Base-by-base conservation (phyloP, 2,329 filamentous ascomycete genomes). In the Sphaceloma murrayae region DNA sequence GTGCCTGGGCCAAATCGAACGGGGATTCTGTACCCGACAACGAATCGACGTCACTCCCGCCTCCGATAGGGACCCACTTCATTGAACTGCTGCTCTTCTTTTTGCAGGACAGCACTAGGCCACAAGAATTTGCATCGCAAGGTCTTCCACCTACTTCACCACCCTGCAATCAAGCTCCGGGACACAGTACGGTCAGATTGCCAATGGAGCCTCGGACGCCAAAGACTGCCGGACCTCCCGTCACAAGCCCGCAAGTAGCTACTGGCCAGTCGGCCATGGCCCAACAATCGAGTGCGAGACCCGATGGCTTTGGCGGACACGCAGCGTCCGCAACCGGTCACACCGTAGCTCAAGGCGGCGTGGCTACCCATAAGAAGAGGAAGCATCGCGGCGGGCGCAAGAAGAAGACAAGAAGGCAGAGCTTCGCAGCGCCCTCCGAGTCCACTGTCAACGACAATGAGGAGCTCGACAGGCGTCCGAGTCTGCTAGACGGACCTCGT, bases 311-410 rank as follows among this genome's bases (percentile, higher is more conserved):
- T 22, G 19, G 34, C 22, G 22, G 10, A 16, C n/a, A 19, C 36
- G 11, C 7, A 17, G 13, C 19, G 36, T 30, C 36, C 18, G 24
- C 24, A 7, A 7, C 24, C 7, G 24, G 24, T 7, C 6, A 11
- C 24, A 27, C 6, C 11, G 24, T 6, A 27, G 24, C 24, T 7
- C 11, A 7, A 11, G 24, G 24, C 6, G 24, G 24, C 11, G 24
- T 27, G 24, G 6, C 24, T 11, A 27, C 24, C 7, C 24, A 27
- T 11, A 74, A 74, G 68, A 84, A 85, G 59, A 83, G 81, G 58
- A 81, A 78, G 54, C 81, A 86, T 61, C 77, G 84, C 33, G 80
- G 77, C 22, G 82, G 83, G 27, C 88, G 81, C 70, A 87, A 86
- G 66, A 83, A 82, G 63, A 78, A 77, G 48, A 65, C 77, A 49